Conservation (phyloP, 75 land plant species). For the Selaginella tamariscina region DNA sequence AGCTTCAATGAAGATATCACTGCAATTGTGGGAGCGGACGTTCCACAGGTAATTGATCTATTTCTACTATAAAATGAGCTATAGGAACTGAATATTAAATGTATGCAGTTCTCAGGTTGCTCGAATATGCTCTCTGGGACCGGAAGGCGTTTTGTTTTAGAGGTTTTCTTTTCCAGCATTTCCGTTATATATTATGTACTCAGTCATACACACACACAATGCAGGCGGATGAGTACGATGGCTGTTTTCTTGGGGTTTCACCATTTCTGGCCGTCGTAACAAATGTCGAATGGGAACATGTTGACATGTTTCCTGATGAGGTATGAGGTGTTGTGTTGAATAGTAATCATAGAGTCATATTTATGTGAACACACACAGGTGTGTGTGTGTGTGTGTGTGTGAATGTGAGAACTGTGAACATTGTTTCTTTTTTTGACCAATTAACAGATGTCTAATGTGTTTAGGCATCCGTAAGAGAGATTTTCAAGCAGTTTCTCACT, state of each 20-base stretch:
- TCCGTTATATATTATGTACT: too few species aligned
- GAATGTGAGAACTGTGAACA: neutral
- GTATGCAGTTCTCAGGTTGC: slow-evolving; percentile 37
- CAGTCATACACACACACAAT: too few species aligned
- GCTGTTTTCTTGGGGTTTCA: slow-evolving; percentile 47
- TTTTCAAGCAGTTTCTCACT: slow-evolving; percentile 37
- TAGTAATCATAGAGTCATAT: too few species aligned
- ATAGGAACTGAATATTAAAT: neutral
- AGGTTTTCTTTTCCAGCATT: slow-evolving; percentile 37
- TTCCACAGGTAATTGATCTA: slow-evolving; percentile 49
- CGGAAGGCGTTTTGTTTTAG: slow-evolving; percentile 42
- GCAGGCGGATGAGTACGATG: slow-evolving; percentile 71
- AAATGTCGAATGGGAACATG: slow-evolving; percentile 75
- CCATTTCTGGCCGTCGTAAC: slow-evolving; percentile 51
- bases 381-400: slow-evolving; percentile 3
- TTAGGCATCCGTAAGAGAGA: slow-evolving; percentile 33
- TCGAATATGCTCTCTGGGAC: slow-evolving; percentile 38
- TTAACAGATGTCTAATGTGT: neutral
- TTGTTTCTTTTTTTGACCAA: slow-evolving; percentile 7
- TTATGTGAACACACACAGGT: too few species aligned
- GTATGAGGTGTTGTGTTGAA: slow-evolving; percentile 21
- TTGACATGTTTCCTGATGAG: slow-evolving; percentile 52
- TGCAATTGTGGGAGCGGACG: slow-evolving; percentile 56
- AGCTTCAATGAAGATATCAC: slow-evolving; percentile 40
- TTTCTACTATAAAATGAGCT: neutral